Base-by-base conservation (phyloP, 2,329 filamentous ascomycete genomes). In the Byssochlamys sp. region DNA sequence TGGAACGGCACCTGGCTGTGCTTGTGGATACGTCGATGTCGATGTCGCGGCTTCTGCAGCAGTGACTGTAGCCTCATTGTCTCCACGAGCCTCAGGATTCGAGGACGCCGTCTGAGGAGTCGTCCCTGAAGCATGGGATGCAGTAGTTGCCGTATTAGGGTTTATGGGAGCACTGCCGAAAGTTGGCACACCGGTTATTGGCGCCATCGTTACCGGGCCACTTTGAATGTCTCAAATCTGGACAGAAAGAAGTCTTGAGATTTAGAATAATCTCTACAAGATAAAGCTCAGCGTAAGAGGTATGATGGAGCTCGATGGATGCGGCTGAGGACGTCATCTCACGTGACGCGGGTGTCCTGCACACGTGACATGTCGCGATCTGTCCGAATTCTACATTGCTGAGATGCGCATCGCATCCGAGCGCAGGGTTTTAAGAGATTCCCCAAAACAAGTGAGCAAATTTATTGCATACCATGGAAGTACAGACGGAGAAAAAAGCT, bases 1-100 rank as follows among this genome's bases (percentile, higher is more conserved):
- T 14, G 74, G 69, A 28, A 69, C 72, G 57, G 75, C 73, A 61
- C 77, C 77, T 35, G 78, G 72, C 55, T 76, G 71, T 1, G 76
- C 71, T 53, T 69, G 65, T 11, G 72, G 75, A 19, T 45, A 61
- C 65, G 78, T 56, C 51, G 70, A 67, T 57, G 62, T 68, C 24
- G 65, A 65, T 33, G 65, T 60, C 9, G 64, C 65, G n/a, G 65
- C 60, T n/a, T 59, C 26, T 24, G 56, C 19, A 45, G 35, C 26
- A 12, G 54, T 59, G 48, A 24, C 50, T 51, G 58, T 28, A 31
- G 51, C 14, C 7, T 24, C 39, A 55, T 52, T 33, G 28, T 57
- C 45, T 28, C 25, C 26, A 24, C 48, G 39, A 25, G 5, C 4
- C 39, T 45, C 39, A 9, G 14, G 6, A 24, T 45, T 14, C 19